phyloP scores from a whole-genome alignment of 139 green algal species.

The Choricystis sp. region DNA sequence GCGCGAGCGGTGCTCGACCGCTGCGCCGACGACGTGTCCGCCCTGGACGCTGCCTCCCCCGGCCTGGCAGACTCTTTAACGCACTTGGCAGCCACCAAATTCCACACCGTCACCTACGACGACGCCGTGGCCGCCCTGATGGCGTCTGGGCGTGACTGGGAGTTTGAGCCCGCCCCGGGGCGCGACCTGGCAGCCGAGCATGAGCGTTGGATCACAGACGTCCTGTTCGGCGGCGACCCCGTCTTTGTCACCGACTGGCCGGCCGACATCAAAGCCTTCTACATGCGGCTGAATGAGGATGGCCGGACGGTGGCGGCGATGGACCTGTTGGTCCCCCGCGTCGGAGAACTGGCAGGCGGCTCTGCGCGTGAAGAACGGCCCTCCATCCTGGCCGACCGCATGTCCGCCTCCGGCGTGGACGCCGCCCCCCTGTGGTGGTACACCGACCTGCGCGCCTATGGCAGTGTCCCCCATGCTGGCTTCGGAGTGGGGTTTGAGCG shows the following conservation, averaged over 20 bases:
- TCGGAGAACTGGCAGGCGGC: conserved; percentile 84
- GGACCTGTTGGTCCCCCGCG: conserved; percentile 92
- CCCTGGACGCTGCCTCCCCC: conserved; percentile 34
- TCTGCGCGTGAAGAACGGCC: conserved; percentile 72
- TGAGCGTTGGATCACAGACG: conserved; percentile 90
- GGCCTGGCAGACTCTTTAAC: too few relatives aligned
- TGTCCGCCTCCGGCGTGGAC: conserved; percentile 54
- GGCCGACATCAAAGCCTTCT: conserved; percentile 91
- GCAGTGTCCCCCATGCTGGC: conserved; percentile 78
- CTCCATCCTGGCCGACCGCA: conserved; percentile 57
- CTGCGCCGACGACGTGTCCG: conserved; percentile 56
- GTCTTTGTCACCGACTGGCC: conserved; percentile 95
- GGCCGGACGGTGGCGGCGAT: conserved; percentile 94
- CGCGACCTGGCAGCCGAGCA: conserved; percentile 58
- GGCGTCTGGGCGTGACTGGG: conserved; percentile 53
- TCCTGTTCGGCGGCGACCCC: conserved; percentile 65
- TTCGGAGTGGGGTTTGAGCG: conserved; percentile 98
- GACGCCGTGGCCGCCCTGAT: conserved; percentile 81
- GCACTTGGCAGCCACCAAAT: too few relatives aligned
- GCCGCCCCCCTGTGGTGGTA: conserved; percentile 66
- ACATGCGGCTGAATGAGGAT: conserved; percentile 96
- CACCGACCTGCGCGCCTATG: conserved; percentile 89
- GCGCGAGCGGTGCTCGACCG: conserved; percentile 53
- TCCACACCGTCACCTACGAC: conserved; percentile 82
- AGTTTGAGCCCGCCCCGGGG: conserved; percentile 30